These are phyloP conservation scores for Capronia epimyces DNA, from an alignment of 2,329 filamentous ascomycete species.

Conservation along the genomic window DNA sequence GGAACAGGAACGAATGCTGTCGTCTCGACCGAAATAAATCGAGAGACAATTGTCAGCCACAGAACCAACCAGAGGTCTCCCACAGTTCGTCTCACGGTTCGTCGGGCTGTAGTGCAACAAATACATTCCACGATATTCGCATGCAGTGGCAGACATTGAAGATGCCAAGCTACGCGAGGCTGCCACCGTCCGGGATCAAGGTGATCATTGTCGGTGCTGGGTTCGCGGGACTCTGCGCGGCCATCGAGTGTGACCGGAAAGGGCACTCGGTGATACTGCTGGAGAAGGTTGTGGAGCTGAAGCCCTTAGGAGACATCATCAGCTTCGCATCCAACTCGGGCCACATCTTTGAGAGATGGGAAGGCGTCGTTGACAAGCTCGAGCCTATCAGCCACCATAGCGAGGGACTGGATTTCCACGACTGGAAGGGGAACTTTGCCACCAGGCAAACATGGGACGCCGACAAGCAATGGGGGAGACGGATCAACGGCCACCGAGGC, in stretches of 20 bases:
- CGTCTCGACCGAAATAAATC: no score
- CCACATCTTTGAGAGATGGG: slow-evolving; percentile 32
- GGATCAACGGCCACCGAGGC: slow-evolving; percentile 35
- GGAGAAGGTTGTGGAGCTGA: slow-evolving; percentile 44
- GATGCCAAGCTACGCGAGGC: slow-evolving; percentile 19
- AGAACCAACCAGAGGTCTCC: no score
- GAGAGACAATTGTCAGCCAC: no score
- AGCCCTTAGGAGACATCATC: slow-evolving; percentile 47
- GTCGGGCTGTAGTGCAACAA: no score
- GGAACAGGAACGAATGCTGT: no score
- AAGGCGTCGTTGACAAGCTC: slow-evolving; percentile 34
- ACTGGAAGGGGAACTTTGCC: slow-evolving; percentile 32
- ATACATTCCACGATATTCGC: not conserved
- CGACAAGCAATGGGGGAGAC: slow-evolving; percentile 31
- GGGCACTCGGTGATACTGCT: slow-evolving; percentile 32
- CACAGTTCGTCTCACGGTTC: no score
- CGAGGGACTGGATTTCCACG: slow-evolving; percentile 30
- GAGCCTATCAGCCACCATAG: slow-evolving; percentile 33
- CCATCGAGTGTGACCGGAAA: slow-evolving; percentile 32
- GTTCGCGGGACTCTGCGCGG: slow-evolving; percentile 35
- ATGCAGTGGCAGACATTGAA: not conserved
- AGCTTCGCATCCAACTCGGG: slow-evolving; percentile 31
- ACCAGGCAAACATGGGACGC: slow-evolving; percentile 33
- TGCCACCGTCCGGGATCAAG: slow-evolving; percentile 40
- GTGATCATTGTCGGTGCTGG: slow-evolving; percentile 49